These are phyloP conservation scores for Ophiostoma pallidulum DNA, from an alignment of 2,329 filamentous ascomycete genomes.

Conservation along the genomic window DNA sequence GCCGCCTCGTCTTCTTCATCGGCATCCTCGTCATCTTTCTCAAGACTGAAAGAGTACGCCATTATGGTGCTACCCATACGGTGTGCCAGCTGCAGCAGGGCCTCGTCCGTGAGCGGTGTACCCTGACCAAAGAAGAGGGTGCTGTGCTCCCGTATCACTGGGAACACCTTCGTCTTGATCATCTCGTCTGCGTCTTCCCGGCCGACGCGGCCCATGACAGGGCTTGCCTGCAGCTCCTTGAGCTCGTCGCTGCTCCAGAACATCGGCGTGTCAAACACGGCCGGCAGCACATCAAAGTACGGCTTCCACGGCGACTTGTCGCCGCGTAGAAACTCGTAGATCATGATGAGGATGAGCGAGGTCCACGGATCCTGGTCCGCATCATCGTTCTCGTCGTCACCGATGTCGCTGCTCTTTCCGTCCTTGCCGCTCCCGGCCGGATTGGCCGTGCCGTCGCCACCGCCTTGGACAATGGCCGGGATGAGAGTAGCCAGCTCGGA, in stretches of 20 bases:
- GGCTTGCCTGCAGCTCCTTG: constrained; percentile 62
- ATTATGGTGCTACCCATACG: constrained; percentile 82
- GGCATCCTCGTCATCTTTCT: constrained; percentile 48
- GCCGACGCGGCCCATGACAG: constrained; percentile 68
- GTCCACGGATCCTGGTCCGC: constrained; percentile 38
- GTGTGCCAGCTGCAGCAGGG: constrained; percentile 51
- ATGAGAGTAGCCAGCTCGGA: constrained; percentile 55
- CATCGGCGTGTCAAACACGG: constrained; percentile 74
- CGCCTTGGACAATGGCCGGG: constrained; percentile 38
- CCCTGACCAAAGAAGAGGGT: constrained; percentile 35
- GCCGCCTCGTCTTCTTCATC: constrained; percentile 35
- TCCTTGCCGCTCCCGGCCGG: constrained; percentile 23
- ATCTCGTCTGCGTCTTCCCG: constrained; percentile 59
- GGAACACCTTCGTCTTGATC: constrained; percentile 49
- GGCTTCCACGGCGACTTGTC: constrained; percentile 60
- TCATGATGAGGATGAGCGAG: constrained; percentile 63
- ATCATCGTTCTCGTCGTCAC: constrained; percentile 29
- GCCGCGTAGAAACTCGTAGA: constrained; percentile 60
- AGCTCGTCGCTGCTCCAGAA: constrained; percentile 73
- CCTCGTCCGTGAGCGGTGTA: constrained; percentile 29
- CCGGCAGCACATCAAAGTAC: constrained; percentile 68
- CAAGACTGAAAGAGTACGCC: constrained; percentile 70
- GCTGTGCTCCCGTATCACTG: constrained; percentile 37
- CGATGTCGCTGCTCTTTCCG: no score
- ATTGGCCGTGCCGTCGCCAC: constrained; percentile 20